Evolutionary conservation across 257 asterid genomes (phyloP).

Genomic region (Primulina huaijiensis): DNA sequence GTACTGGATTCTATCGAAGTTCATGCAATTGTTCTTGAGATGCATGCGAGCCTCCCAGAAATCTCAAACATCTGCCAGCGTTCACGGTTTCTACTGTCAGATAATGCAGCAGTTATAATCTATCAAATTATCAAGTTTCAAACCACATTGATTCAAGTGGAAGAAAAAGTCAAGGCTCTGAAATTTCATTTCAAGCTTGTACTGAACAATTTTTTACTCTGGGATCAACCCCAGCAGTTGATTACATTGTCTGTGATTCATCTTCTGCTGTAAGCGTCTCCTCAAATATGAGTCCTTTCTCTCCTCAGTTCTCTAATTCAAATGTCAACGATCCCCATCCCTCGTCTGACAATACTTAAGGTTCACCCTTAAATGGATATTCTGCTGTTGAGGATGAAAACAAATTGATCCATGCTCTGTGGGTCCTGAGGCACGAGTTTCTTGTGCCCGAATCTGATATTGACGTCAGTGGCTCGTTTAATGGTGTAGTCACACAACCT

Average conservation of each 20-base stretch:
- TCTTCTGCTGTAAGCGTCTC: slow-evolving; percentile 59
- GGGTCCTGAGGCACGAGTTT: slow-evolving; percentile 32
- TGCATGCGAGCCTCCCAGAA: no score
- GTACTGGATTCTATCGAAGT: no score
- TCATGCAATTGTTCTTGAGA: no score
- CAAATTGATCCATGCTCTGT: slow-evolving; percentile 56
- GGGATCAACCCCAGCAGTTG: not conserved
- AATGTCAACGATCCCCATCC: slow-evolving; percentile 19
- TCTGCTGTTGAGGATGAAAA: slow-evolving; percentile 56
- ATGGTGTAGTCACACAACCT: slow-evolving; percentile 37
- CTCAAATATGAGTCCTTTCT: slow-evolving; percentile 63
- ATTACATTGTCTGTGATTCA: slow-evolving; percentile 40
- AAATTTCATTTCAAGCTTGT: no score
- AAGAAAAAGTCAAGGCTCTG: no score
- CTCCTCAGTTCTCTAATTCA: slow-evolving; percentile 58
- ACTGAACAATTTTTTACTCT: no score
- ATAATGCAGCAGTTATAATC: no score
- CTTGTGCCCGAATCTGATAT: slow-evolving; percentile 63
- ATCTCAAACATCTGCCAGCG: no score
- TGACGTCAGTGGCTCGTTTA: slow-evolving; percentile 55
- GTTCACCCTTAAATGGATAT: slow-evolving; percentile 86
- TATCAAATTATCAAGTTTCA: no score
- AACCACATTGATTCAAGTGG: no score
- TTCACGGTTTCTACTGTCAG: no score
- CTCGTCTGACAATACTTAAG: slow-evolving; percentile 45